Evolutionary conservation across 2,329 filamentous ascomycete species (phyloP).

Genomic region (Xylariaceae sp.): DNA sequence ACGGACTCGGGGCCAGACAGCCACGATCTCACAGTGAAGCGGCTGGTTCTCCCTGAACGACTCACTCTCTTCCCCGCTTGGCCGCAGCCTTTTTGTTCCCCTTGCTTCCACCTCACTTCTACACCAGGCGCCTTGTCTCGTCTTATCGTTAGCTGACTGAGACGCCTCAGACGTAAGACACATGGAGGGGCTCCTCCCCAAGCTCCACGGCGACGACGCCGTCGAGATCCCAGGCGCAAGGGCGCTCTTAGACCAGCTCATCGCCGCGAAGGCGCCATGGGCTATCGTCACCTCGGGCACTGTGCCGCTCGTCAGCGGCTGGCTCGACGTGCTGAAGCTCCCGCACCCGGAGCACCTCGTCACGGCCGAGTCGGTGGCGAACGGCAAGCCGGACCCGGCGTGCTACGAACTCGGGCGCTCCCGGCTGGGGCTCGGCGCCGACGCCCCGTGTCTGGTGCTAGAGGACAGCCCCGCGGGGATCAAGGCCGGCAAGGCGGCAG

Average conservation of each 20-base stretch:
- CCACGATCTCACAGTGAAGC: too few relatives aligned
- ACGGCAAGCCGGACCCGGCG: conserved; percentile 72
- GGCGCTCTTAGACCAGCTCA: conserved; percentile 62
- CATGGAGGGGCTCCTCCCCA: conserved; percentile 74
- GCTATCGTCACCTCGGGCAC: conserved; percentile 81
- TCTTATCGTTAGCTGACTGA: background rate
- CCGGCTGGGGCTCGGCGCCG: conserved; percentile 50
- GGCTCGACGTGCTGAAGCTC: conserved; percentile 64
- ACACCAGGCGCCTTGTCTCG: background rate
- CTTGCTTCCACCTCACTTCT: background rate
- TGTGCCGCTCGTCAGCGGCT: conserved; percentile 62
- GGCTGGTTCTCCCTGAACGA: too few relatives aligned
- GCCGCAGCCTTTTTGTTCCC: too few relatives aligned
- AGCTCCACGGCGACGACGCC: conserved; percentile 71
- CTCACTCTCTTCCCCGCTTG: too few relatives aligned
- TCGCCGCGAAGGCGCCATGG: conserved; percentile 64
- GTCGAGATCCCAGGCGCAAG: conserved; percentile 83
- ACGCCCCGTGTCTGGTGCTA: conserved; percentile 63
- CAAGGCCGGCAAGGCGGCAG: conserved; percentile 75
- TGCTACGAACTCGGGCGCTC: conserved; percentile 68
- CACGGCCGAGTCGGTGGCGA: conserved; percentile 69
- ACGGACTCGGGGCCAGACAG: too few relatives aligned
- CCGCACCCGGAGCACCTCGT: conserved; percentile 51
- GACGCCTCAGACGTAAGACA: conserved; percentile 64
- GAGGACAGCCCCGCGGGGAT: conserved; percentile 90